Evolutionary conservation across 1,284 basidiomycete species (phyloP), one percentile per base, ranked within the genome.

Genomic region (Ganoderma lingzhi): DNA sequence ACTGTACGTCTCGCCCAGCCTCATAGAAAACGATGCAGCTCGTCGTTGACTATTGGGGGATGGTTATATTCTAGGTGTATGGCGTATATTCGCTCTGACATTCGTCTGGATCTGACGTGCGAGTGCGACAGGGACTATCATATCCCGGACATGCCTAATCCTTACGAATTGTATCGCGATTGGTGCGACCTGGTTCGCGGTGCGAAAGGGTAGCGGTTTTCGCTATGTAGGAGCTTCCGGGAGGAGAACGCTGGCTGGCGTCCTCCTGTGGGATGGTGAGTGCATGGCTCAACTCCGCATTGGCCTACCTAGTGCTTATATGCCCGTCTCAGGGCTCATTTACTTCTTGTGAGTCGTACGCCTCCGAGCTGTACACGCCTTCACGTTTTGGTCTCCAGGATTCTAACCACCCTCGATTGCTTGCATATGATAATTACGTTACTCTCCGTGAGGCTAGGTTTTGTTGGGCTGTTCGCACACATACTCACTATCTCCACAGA

Each of bases 251-350:
- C 28, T 56, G 3, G 28, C 55, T 19, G 32, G 55, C 6, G 55
- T 56, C 30, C 55, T 56, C 35, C n/a, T 56, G 32, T 30, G 28
- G 28, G 55, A 56, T 17, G 55, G 55, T 56, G 17, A 35, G 55
- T 56, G 14, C 14, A 4, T 32, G 1, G 1, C 17, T 56, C 55
- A 6, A 17, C 2, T 4, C 15, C 3, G 2, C 6, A 8, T 32
- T 8, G 4, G 6, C 1, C 30, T 12, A 32, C 9, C 8, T 56
- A 2, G 28, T 30, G 15, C 32, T 56, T 8, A 30, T 19, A 6
- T 8, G 55, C 15, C 35, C 3, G 0, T 28, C 23, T 14, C 32
- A 62, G 61, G 61, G 12, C 23, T 42, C 28, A 44, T 62, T n/a
- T 62, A 62, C 28, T 62, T 62, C 44, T 6, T 62, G 61, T 62